Base-by-base conservation (phyloP, 129 eudicot genomes). In the Cynara cardunculus region DNA sequence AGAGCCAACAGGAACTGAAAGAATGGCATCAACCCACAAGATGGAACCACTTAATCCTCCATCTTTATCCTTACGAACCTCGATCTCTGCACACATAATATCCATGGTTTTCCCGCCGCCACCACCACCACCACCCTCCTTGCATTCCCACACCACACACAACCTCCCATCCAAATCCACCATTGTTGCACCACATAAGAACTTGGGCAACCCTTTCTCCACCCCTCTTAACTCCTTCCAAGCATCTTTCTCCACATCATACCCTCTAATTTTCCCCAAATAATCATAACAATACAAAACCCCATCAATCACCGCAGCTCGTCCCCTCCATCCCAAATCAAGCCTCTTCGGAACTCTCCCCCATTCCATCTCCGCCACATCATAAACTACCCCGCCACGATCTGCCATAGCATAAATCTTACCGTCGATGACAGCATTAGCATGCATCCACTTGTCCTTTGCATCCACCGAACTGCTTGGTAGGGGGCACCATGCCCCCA, bases 361-460 rank as follows among this genome's bases (percentile, higher is more conserved):
- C 99, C 99, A 94, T 82, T 73, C 84, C 81, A 85, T 85, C 5
- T 4, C 62, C 61, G 11, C 80, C 4, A 79, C 89, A 72, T 95
- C 88, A 31, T 86, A 92, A 18, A 92, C 96, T 61, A 95, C 94
- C 12, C 99, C 99, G 35, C 99, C 99, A 62, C 97, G 76, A 66
- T 95, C 99, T 25, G 99, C 99, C 99, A 95, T 90, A 0, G 96
- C 99, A 9, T 95, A 95, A 31, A 95, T 64, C 75, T 39, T 92
- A 31, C 89, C 90, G 10, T 83, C 89, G 3, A 95, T 69, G 46
- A 95, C 92, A 24, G 94, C 97, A 75, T 91, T 89, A 0, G 96
- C 94, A 49, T 95, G 99, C 99, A 95, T 95, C 97, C 97, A 95
- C 70, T 90, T 91, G 73, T 95, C 99, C 85, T 89, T 92, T 12